A percentile compares a stretch with the other conserved stretches of the same genome.
Conservation (phyloP, 352 stramenopile genomes). For the Globisporangium paddicum region DNA sequence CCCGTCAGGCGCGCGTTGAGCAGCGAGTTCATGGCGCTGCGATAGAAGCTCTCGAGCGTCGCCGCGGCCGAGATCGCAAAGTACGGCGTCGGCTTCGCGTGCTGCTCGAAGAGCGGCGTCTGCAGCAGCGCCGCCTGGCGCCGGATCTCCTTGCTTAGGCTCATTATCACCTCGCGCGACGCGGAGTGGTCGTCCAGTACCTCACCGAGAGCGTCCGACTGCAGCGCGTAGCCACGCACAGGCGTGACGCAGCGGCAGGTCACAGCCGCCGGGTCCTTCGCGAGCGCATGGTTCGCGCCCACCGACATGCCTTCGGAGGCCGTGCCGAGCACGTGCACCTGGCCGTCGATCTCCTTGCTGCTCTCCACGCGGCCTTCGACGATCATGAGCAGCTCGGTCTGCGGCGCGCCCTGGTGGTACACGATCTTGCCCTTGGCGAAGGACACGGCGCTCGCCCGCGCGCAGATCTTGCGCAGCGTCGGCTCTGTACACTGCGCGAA, state of each 20-base stretch:
- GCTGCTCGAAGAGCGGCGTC: constrained; percentile 89
- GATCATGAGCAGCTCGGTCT: constrained; percentile 80
- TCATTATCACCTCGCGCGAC: constrained; percentile 83
- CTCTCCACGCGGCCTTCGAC: constrained; percentile 57
- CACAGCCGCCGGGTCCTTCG: constrained; percentile 71
- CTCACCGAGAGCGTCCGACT: constrained; percentile 59
- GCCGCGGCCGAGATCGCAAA: constrained; percentile 90
- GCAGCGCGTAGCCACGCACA: constrained; percentile 73
- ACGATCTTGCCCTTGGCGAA: constrained; percentile 75
- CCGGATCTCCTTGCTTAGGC: constrained; percentile 85
- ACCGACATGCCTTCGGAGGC: constrained; percentile 48
- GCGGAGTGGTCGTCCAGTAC: constrained; percentile 71
- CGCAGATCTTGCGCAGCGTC: constrained; percentile 78
- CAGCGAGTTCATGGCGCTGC: constrained; percentile 89
- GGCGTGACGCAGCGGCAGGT: constrained; percentile 77
- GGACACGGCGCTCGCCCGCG: constrained; percentile 45
- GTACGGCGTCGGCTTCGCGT: constrained; percentile 87
- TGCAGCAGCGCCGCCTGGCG: constrained; percentile 79
- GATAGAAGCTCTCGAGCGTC: constrained; percentile 91
- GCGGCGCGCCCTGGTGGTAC: constrained; percentile 74
- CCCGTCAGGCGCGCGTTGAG: constrained; percentile 86
- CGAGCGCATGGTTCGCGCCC: constrained; percentile 78
- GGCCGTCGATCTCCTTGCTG: constrained; percentile 79
- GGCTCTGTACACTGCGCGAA: constrained; percentile 81
- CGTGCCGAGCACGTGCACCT: constrained; percentile 69